Evolutionary conservation across 139 green algal genomes (phyloP).

Genomic region (Bryopsis sp.): DNA sequence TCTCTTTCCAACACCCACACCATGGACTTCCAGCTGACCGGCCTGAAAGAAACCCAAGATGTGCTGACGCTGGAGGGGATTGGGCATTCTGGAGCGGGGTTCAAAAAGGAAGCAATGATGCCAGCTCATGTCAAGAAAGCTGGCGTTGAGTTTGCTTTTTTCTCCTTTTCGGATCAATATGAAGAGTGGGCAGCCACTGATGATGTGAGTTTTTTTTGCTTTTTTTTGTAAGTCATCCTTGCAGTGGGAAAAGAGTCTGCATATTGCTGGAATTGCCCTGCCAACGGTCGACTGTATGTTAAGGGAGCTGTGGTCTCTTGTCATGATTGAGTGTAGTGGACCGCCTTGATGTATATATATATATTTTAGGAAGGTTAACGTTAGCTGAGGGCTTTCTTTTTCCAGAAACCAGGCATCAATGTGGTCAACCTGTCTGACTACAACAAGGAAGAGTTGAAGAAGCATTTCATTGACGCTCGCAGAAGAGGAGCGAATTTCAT

Average conservation of each 20-base stretch:
- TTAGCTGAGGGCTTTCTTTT: too few species aligned
- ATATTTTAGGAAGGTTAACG: too few species aligned
- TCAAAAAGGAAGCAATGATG: constrained; percentile 21
- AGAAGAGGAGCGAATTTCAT: constrained; percentile 24
- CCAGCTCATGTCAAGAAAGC: constrained; percentile 31
- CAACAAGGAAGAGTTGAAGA: constrained; percentile 5
- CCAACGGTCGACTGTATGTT: too few species aligned
- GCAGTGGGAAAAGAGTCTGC: too few species aligned
- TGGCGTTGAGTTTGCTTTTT: constrained; percentile 32
- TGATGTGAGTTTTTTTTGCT: neutral
- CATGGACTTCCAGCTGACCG: constrained; percentile 38
- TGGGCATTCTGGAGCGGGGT: constrained; percentile 30
- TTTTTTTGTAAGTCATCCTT: too few species aligned
- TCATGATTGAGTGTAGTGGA: neutral
- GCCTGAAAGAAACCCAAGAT: constrained; percentile 36
- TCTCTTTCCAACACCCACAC: constrained; percentile 59
- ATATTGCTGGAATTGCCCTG: too few species aligned
- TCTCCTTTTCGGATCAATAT: constrained; percentile 44
- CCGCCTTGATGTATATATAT: neutral
- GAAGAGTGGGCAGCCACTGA: constrained; percentile 37
- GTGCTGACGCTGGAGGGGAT: constrained; percentile 33
- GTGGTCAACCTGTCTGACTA: constrained; percentile 39
- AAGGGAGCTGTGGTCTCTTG: neutral
- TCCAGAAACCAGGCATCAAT: constrained; percentile 39
- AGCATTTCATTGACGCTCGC: constrained; percentile 22